Base-by-base conservation (phyloP, 305 asterid species). In the Fraxinus sp. region DNA sequence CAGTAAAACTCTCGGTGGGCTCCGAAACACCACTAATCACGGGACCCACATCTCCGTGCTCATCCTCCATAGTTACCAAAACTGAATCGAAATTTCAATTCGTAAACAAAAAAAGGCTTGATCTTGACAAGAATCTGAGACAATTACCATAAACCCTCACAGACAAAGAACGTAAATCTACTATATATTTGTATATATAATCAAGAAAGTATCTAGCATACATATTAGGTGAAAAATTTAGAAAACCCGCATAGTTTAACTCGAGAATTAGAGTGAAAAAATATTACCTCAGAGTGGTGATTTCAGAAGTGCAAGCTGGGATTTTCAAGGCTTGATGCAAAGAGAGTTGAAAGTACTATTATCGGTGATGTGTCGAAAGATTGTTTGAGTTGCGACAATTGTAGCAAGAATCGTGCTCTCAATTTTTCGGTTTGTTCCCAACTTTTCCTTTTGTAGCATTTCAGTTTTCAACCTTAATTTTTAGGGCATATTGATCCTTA, bases 51-150 rank as follows among this genome's bases (percentile, higher is more conserved):
- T 82, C 91, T 83, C 88, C 92, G 78, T 87, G 88, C 86, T 89
- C 95, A 87, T 89, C 96, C 79, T 88, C 95, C 98, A 93, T 93
- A 82, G 82, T 76, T 75, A 81, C 78, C 77, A 81, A 89, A 88
- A 90, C 95, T 91, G 92, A 85, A 84, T 79, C 88, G 86, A 87
- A 62, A 79, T 86, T 81, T 73, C 86, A 88, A 84, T 82, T 85
- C 70, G 83, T 73, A 46, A 16, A 32, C 24, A 20, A 79, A 32
- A 76, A 72, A 80, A 49, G 43, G 30, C 66, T 75, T 43, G 80
- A 85, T 10, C 77, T 68, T 76, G 36, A 79, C 43, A 18, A 76
- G 24, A 76, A 80, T 55, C 66, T 55, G 66, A 55, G 66, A 18
- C 66, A 55, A 55, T 74, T 83, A 39, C 43, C 62, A 55, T 64